A percentile compares a stretch with the other conserved stretches of the same genome.
Evolutionary conservation across 345 rosid genomes (phyloP).

Genomic region (Camelina neglecta): DNA sequence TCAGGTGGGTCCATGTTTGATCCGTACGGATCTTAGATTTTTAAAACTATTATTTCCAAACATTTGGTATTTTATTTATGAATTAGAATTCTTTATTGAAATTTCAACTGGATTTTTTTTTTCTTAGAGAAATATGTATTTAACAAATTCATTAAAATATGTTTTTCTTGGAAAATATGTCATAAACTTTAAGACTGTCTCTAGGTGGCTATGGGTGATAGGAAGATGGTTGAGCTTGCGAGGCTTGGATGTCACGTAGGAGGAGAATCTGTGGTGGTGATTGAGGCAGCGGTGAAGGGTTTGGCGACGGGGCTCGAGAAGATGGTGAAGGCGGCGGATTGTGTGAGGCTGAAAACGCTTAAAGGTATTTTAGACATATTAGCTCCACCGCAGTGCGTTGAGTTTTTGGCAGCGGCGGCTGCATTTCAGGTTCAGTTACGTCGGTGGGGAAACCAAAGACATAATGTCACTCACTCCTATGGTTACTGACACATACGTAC

Average conservation of each 20-base stretch:
- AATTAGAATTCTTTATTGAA: background rate
- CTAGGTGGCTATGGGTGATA: constrained; percentile 62
- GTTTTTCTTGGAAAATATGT: no score
- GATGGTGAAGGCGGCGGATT: constrained; percentile 81
- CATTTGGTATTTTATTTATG: background rate
- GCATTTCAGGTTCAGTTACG: constrained; percentile 63
- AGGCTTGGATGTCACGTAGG: constrained; percentile 45
- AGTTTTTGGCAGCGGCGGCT: constrained; percentile 61
- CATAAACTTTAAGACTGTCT: background rate
- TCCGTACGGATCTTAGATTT: constrained; percentile 18
- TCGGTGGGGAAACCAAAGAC: constrained; percentile 50
- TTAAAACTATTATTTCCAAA: background rate
- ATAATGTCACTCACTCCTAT: constrained; percentile 28
- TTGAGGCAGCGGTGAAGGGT: constrained; percentile 56
- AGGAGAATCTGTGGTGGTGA: constrained; percentile 40
- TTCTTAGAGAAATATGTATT: no score
- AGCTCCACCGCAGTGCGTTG: constrained; percentile 61
- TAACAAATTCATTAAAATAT: no score
- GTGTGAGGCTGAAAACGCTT: constrained; percentile 76
- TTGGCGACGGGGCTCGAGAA: constrained; percentile 57
- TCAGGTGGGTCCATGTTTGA: constrained; percentile 49
- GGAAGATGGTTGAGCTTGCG: constrained; percentile 68
- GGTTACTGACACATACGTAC: constrained; percentile 27
- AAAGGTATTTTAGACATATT: constrained; percentile 73
- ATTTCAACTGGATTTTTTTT: background rate